These are phyloP conservation scores for Volutella citrinella DNA, from an alignment of 2,329 filamentous ascomycete genomes.

Conservation along the genomic window DNA sequence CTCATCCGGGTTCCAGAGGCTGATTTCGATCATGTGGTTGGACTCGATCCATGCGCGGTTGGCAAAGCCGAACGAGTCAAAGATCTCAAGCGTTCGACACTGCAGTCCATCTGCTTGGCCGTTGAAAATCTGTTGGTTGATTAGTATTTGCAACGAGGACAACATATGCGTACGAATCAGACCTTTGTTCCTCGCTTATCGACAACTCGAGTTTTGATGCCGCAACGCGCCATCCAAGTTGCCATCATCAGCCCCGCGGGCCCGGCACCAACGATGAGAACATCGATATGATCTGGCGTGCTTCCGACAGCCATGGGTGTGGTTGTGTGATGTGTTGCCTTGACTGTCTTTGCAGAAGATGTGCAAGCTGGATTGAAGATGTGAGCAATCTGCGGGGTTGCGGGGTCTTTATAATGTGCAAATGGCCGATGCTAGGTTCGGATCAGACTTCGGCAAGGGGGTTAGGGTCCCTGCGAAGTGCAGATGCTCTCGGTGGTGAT, in stretches of 20 bases:
- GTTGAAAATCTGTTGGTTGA: too few relatives aligned
- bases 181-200: slow-evolving; percentile 16
- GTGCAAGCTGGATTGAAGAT: too few relatives aligned
- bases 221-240: slow-evolving; percentile 15
- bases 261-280: slow-evolving; percentile 12
- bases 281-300: slow-evolving; percentile 8
- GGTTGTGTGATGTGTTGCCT: too few relatives aligned
- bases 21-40: slow-evolving; percentile 63
- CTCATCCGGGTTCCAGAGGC: slow-evolving; percentile 59
- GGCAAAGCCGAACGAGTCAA: slow-evolving; percentile 67
- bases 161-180: too few relatives aligned
- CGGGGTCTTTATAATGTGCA: too few relatives aligned
- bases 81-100: slow-evolving; percentile 66
- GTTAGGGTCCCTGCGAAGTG: too few relatives aligned
- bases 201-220: slow-evolving; percentile 15
- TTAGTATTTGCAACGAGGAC: background rate
- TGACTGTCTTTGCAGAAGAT: too few relatives aligned
- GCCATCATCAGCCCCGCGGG: slow-evolving; percentile 16
- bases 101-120: slow-evolving; percentile 51
- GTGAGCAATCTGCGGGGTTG: too few relatives aligned
- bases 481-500: too few relatives aligned
- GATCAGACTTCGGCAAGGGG: too few relatives aligned
- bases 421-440: too few relatives aligned
- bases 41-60: slow-evolving; percentile 62
- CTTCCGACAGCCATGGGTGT: slow-evolving; percentile 5